phyloP scores from a whole-genome alignment of 176 grass and related monocot genomes.

The Bonia amplexicaulis region DNA sequence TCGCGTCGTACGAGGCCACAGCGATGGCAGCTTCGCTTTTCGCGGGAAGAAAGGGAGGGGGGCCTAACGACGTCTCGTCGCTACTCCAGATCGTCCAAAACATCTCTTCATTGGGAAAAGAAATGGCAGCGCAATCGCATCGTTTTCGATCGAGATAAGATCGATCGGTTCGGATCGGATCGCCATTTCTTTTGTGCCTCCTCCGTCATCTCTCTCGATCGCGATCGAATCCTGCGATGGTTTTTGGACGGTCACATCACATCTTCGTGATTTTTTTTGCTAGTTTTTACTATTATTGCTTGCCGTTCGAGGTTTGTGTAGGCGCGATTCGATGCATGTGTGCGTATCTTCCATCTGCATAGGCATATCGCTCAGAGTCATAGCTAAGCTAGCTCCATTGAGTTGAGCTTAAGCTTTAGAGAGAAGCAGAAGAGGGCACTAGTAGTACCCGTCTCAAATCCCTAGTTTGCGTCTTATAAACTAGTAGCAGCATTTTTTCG shows the following conservation, averaged over 20 bases:
- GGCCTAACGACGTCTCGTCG: neutral
- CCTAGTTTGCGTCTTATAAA: no score
- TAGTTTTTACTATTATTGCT: neutral
- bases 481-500: no score
- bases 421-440: neutral
- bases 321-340: neutral
- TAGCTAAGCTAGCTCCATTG: neutral
- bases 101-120: neutral
- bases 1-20: neutral
- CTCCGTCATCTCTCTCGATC: neutral
- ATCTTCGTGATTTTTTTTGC: neutral
- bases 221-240: neutral
- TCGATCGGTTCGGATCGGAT: constrained; percentile 2
- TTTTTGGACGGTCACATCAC: neutral
- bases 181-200: neutral
- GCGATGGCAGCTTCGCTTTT: neutral
- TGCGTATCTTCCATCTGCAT: neutral
- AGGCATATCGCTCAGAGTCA: neutral
- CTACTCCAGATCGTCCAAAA: neutral
- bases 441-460: no score
- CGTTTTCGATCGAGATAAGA: neutral
- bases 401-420: neutral
- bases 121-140: neutral
- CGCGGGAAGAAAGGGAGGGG: neutral
- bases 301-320: neutral